Base-by-base conservation (phyloP, 164 flowering plant species). In the Kingdonia uniflora region DNA sequence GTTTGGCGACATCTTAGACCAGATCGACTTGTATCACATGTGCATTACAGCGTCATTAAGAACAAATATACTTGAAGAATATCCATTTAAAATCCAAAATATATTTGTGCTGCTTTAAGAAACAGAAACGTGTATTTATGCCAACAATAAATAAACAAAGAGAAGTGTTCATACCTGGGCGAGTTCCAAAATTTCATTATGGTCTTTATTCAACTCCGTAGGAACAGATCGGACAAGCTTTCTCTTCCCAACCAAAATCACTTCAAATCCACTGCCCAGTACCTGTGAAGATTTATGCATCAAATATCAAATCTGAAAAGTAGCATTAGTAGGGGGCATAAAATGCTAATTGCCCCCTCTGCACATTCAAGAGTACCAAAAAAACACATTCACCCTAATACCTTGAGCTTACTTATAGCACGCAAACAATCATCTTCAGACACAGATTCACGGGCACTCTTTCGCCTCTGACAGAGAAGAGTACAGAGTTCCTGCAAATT, bases 371-470 rank as follows among this genome's bases (percentile, higher is more conserved):
- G n/a, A n/a, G 35, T 29, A 29, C 35, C 35, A 29, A 29, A 29
- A 29, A 29, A 29, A 8, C 4, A 47, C 17, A 2, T 20, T 47
- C 26, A 47, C 42, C 52, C 38, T n/a, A 15, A 49, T 77, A 92
- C 97, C 95, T 92, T 92, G 42, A 88, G 79, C 65, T 92, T 92
- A 62, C 87, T 81, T 52, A 88, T 86, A 40, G 97, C 97, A 63
- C 97, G 95, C 74, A 92, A 63, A 62, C 97, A 88, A 42, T 92
- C 99, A 80, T 92, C 99, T 63, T 92, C 97, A 52, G 97, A 72
- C 5, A 88, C 82, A 41, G 84, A 80, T 57, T 84, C 99, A 58
- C 87, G 95, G 47, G 87, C 85, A 65, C 68, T 71, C 64, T 80
- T 92, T 52, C 94, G 73, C 64, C 74, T 82, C 64, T 82, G 95